Evolutionary conservation across 2,329 filamentous ascomycete genomes (phyloP).

Genomic region (Cladosporium sphaerospermum): DNA sequence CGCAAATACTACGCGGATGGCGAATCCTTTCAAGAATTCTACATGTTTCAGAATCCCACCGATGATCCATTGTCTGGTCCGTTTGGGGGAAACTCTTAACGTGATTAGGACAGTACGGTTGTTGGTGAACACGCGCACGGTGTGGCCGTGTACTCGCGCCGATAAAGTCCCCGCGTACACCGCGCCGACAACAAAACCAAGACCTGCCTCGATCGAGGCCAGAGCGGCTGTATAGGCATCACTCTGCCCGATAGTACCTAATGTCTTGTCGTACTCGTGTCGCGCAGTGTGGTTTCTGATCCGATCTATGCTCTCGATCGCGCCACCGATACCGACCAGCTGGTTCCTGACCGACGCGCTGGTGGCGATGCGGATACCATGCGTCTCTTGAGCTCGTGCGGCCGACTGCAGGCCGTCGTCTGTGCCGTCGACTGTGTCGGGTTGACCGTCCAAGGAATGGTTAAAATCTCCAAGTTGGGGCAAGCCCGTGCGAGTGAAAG

Average conservation of each 20-base stretch:
- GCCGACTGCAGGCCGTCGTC: neutral
- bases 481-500: no score
- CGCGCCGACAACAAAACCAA: neutral
- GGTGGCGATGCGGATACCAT: neutral
- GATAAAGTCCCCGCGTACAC: neutral
- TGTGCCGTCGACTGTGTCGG: no score
- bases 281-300: neutral
- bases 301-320: neutral
- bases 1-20: neutral
- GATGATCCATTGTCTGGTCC: neutral
- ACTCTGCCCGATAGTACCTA: neutral
- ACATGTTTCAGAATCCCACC: neutral
- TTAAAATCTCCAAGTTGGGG: no score
- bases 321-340: neutral
- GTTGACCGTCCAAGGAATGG: no score
- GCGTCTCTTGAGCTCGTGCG: neutral
- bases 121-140: neutral
- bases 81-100: neutral
- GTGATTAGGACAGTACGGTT: neutral
- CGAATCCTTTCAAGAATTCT: neutral
- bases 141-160: neutral
- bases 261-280: neutral
- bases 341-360: slow-evolving; percentile 2
- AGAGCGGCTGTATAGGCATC: neutral
- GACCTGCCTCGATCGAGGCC: neutral